phyloP scores from a whole-genome alignment of 331 rosid genomes.

The Arachis monticola region DNA sequence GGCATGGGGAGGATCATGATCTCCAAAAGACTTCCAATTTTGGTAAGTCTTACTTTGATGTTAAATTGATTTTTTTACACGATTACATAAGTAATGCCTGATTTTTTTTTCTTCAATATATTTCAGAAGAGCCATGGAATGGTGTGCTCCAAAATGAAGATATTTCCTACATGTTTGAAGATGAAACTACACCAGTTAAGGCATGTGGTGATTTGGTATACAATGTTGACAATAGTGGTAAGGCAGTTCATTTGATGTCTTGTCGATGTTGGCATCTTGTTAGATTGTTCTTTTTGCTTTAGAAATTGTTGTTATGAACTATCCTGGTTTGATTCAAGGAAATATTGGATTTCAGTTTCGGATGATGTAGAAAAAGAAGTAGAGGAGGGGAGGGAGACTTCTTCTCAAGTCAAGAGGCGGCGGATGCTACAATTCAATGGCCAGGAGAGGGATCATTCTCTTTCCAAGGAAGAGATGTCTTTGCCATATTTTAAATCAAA shows the following conservation, averaged over 20 bases:
- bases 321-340: constrained; percentile 35
- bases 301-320: constrained; percentile 1
- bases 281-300: not conserved
- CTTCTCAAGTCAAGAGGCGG: constrained; percentile 82
- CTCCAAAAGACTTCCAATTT: constrained; percentile 54
- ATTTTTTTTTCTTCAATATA: constrained; percentile 42
- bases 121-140: constrained; percentile 67
- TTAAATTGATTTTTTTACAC: not conserved
- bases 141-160: constrained; percentile 71
- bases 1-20: constrained; percentile 54
- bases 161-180: constrained; percentile 78
- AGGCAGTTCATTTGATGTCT: constrained; percentile 23
- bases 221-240: constrained; percentile 59
- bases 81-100: constrained; percentile 11
- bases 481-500: constrained; percentile 61
- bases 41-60: constrained; percentile 49
- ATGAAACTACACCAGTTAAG: constrained; percentile 90
- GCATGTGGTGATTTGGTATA: constrained; percentile 85
- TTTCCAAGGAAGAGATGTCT: constrained; percentile 59
- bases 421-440: constrained; percentile 81
- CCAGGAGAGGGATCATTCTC: constrained; percentile 55
- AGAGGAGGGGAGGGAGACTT: constrained; percentile 63
- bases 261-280: constrained; percentile 20
- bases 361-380: constrained; percentile 56
- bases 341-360: constrained; percentile 63